Conservation (phyloP, 306 rosid species). For the Prunus armeniaca region DNA sequence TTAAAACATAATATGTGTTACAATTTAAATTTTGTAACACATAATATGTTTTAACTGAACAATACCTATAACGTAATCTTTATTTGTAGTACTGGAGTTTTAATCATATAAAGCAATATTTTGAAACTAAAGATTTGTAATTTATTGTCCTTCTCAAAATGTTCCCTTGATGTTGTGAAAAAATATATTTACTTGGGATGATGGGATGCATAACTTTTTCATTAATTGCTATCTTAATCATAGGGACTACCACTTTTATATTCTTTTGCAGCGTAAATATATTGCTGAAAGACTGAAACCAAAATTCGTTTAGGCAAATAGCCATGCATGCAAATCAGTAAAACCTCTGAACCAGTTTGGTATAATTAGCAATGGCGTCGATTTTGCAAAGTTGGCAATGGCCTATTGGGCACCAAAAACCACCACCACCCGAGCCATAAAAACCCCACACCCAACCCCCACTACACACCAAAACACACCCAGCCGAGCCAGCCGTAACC, state of each 20-base stretch:
- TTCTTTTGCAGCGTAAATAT: constrained; percentile 6
- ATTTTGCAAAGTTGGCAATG: too few species aligned
- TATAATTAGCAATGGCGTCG: too few species aligned
- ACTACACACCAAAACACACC: neutral
- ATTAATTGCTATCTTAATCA: neutral
- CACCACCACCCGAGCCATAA: neutral
- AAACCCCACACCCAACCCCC: neutral
- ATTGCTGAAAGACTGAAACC: neutral
- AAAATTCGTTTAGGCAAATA: neutral
- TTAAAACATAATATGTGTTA: too few species aligned
- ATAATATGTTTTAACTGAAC: too few species aligned
- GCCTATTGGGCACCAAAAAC: neutral
- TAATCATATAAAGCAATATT: too few species aligned
- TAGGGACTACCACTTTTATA: neutral
- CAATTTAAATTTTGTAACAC: too few species aligned
- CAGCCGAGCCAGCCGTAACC: neutral
- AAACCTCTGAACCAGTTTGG: neutral
- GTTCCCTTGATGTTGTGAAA: neutral
- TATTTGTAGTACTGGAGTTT: too few species aligned
- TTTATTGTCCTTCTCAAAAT: neutral
- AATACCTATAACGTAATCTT: too few species aligned
- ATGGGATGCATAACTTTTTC: neutral
- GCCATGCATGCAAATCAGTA: constrained; percentile 9
- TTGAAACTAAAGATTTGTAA: too few species aligned
- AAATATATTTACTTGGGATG: neutral